These are phyloP conservation scores for Xerocomellus intermedius DNA, from an alignment of 768 basidiomycete genomes.

Conservation along the genomic window DNA sequence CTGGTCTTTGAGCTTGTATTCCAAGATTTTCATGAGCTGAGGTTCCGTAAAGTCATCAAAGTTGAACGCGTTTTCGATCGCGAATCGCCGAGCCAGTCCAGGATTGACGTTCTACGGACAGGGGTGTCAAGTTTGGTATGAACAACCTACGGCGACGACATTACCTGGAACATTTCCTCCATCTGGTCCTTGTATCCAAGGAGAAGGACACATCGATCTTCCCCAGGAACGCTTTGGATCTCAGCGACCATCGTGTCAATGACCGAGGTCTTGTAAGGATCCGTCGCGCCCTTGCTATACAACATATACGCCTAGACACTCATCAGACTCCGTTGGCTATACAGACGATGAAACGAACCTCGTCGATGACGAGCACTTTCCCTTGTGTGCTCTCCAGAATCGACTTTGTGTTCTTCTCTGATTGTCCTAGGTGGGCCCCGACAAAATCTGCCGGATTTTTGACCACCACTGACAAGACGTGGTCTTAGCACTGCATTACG, in stretches of 20 bases:
- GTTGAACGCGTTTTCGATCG: conserved; percentile 64
- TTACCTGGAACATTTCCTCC: conserved; percentile 72
- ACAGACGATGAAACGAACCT: conserved; percentile 37
- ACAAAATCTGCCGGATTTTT: conserved; percentile 73
- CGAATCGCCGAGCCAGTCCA: conserved; percentile 64
- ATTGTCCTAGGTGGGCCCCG: conserved; percentile 55
- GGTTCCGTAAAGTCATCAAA: conserved; percentile 63
- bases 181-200: conserved; percentile 68
- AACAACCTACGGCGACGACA: neutral
- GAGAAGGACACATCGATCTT: conserved; percentile 67
- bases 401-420: conserved; percentile 63
- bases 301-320: conserved; percentile 65
- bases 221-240: conserved; percentile 66
- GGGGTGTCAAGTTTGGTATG: neutral
- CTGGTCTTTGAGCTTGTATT: conserved; percentile 56
- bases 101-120: conserved; percentile 63
- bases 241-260: conserved; percentile 77
- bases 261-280: conserved; percentile 64
- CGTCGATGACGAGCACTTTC: conserved; percentile 72
- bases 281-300: conserved; percentile 42
- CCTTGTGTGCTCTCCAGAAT: conserved; percentile 59
- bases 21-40: conserved; percentile 52
- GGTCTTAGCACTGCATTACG: neutral
- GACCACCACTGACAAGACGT: conserved; percentile 45
- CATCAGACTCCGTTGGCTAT: neutral